These are phyloP conservation scores for Pseudogymnoascus sp. DNA, from an alignment of 2,329 filamentous ascomycete species.

Conservation along the genomic window DNA sequence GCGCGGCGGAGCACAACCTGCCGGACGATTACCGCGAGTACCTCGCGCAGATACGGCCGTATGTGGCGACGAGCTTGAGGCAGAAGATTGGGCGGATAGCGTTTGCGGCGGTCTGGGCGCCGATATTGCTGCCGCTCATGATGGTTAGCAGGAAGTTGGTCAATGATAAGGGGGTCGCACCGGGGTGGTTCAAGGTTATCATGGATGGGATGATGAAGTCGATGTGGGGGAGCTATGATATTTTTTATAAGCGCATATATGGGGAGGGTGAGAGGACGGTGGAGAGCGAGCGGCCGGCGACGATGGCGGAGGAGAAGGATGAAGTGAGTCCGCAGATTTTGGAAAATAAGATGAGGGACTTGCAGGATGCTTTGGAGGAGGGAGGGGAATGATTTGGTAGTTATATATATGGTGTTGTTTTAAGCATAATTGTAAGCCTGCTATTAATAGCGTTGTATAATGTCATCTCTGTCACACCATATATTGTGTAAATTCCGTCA, in stretches of 20 bases:
- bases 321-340: neutral
- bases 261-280: constrained; percentile 74
- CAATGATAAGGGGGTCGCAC: constrained; percentile 59
- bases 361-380: neutral
- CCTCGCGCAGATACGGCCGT: constrained; percentile 60
- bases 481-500: neutral
- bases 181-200: constrained; percentile 54
- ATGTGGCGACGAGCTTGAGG: constrained; percentile 56
- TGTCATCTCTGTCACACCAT: neutral
- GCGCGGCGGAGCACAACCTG: constrained; percentile 71
- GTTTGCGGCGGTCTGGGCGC: constrained; percentile 52
- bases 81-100: constrained; percentile 60
- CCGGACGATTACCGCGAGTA: constrained; percentile 72
- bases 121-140: constrained; percentile 49
- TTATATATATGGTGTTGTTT: neutral
- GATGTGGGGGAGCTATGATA: constrained; percentile 60
- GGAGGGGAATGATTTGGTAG: neutral
- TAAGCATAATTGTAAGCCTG: neutral
- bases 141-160: constrained; percentile 42
- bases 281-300: constrained; percentile 19
- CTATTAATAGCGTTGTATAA: neutral
- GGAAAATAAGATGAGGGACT: neutral
- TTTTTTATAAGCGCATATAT: constrained; percentile 57
- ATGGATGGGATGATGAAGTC: constrained; percentile 46
- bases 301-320: constrained; percentile 12